Percentiles rank a stretch among this genome's conserved stretches.
These are phyloP conservation scores for Cryphonectria radicalis DNA, from an alignment of 2,329 filamentous ascomycete genomes.

Conservation along the genomic window DNA sequence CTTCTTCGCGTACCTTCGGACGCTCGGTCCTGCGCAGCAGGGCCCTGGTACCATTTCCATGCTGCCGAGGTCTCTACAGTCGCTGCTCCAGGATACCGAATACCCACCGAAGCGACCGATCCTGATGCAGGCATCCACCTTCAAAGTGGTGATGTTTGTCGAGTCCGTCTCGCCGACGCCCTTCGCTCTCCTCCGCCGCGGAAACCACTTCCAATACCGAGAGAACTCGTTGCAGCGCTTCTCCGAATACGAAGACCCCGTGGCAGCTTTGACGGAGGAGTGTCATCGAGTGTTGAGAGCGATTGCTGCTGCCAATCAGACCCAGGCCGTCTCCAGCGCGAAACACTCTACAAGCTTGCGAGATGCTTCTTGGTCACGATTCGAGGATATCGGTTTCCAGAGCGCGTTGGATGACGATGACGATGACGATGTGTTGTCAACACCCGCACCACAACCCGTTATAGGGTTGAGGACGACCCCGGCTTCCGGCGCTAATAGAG, in stretches of 20 bases:
- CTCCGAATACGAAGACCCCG: slow-evolving; percentile 85
- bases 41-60: slow-evolving; percentile 78
- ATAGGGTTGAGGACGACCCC: slow-evolving; percentile 67
- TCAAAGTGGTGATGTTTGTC: slow-evolving; percentile 95
- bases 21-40: slow-evolving; percentile 75
- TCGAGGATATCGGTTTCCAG: slow-evolving; percentile 92
- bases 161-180: slow-evolving; percentile 93
- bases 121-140: slow-evolving; percentile 78
- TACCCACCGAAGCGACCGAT: slow-evolving; percentile 84
- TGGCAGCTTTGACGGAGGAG: slow-evolving; percentile 88
- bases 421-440: slow-evolving; percentile 58
- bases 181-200: slow-evolving; percentile 85
- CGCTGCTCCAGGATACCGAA: slow-evolving; percentile 87
- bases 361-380: slow-evolving; percentile 94
- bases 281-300: slow-evolving; percentile 87
- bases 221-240: slow-evolving; percentile 88
- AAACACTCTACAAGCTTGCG: slow-evolving; percentile 74
- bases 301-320: slow-evolving; percentile 88
- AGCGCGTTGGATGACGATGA: slow-evolving; percentile 74
- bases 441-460: slow-evolving; percentile 38
- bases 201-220: slow-evolving; percentile 93
- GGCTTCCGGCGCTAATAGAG: slow-evolving; percentile 67
- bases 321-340: slow-evolving; percentile 67
- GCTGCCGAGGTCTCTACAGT: slow-evolving; percentile 88
- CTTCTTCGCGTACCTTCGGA: slow-evolving; percentile 96